Percentiles rank a stretch among this genome's conserved stretches.
These are phyloP conservation scores for Aspergillus persii DNA, from an alignment of 2,329 filamentous ascomycete species.

Conservation along the genomic window DNA sequence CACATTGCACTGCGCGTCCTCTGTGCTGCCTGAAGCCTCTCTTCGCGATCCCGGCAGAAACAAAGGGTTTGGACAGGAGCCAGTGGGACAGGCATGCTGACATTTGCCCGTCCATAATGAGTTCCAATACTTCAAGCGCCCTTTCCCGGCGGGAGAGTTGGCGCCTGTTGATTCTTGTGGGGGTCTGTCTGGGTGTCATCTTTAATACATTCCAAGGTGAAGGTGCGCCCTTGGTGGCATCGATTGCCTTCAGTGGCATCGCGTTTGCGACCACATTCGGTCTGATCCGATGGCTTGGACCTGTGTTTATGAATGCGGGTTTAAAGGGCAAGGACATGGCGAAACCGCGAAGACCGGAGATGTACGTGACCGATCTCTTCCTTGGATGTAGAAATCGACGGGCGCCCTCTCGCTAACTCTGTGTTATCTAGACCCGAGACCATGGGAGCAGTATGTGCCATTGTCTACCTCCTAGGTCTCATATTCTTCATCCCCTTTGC, in stretches of 20 bases:
- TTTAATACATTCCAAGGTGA: conserved; percentile 76
- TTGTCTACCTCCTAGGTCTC: conserved; percentile 84
- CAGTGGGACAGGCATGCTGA: conserved; percentile 5
- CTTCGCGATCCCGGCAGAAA: neutral
- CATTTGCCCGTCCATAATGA: conserved; percentile 29
- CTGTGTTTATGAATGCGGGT: conserved; percentile 82
- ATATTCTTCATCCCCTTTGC: conserved; percentile 95
- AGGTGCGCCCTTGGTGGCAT: conserved; percentile 85
- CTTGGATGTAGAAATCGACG: neutral
- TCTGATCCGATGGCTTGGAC: conserved; percentile 89
- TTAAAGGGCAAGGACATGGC: conserved; percentile 87
- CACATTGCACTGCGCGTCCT: conserved; percentile 28
- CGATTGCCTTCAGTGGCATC: conserved; percentile 78
- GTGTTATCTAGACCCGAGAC: conserved; percentile 68
- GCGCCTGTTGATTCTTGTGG: conserved; percentile 61
- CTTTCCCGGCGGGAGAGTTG: conserved; percentile 56
- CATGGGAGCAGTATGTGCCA: conserved; percentile 90
- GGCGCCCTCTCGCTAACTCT: conserved; percentile 6
- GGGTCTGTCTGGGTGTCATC: conserved; percentile 70
- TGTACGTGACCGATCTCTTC: conserved; percentile 51
- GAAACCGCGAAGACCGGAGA: conserved; percentile 70
- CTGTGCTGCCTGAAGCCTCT: neutral
- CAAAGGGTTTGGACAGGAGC: neutral
- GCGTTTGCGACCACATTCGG: conserved; percentile 80
- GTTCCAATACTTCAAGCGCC: conserved; percentile 21